phyloP scores from a whole-genome alignment of 2,329 filamentous ascomycete species.

The Botryotinia narcissicola region DNA sequence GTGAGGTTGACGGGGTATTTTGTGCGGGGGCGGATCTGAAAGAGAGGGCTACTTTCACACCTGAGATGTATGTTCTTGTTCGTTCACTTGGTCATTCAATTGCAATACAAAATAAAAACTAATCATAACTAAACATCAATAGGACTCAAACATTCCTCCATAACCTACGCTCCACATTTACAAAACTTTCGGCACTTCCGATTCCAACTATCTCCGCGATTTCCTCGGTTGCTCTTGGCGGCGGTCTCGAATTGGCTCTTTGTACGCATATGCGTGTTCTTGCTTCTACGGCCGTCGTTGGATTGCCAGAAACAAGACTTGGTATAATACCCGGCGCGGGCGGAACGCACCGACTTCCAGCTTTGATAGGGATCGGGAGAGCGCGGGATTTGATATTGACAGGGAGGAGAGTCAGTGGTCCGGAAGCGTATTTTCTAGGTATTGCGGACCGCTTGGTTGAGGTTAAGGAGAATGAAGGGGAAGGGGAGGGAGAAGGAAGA shows the following conservation, averaged over 20 bases:
- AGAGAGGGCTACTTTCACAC: conserved; percentile 73
- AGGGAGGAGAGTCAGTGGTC: conserved; percentile 75
- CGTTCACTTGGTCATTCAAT: background rate
- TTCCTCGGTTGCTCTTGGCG: conserved; percentile 81
- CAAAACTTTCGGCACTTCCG: conserved; percentile 68
- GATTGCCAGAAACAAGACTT: conserved; percentile 85
- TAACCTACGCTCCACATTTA: conserved; percentile 73
- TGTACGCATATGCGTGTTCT: conserved; percentile 88
- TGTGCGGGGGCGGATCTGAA: conserved; percentile 95
- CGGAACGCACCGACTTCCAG: conserved; percentile 83
- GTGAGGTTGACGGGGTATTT: conserved; percentile 81
- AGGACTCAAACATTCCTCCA: conserved; percentile 79
- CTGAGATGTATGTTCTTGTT: conserved; percentile 60
- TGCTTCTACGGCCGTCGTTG: conserved; percentile 72
- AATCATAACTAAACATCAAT: conserved; percentile 16
- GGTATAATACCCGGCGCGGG: conserved; percentile 95
- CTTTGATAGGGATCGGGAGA: conserved; percentile 72
- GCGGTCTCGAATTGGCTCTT: conserved; percentile 89
- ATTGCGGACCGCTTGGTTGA: conserved; percentile 89
- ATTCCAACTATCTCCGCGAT: conserved; percentile 90
- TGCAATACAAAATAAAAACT: too few relatives aligned
- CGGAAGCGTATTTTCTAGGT: conserved; percentile 89
- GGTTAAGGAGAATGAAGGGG: conserved; percentile 50
- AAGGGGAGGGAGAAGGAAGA: conserved; percentile 41
- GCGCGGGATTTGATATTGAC: conserved; percentile 92